phyloP scores from a whole-genome alignment of 2,329 filamentous ascomycete genomes.

The Chrysosporium keratinophilum region DNA sequence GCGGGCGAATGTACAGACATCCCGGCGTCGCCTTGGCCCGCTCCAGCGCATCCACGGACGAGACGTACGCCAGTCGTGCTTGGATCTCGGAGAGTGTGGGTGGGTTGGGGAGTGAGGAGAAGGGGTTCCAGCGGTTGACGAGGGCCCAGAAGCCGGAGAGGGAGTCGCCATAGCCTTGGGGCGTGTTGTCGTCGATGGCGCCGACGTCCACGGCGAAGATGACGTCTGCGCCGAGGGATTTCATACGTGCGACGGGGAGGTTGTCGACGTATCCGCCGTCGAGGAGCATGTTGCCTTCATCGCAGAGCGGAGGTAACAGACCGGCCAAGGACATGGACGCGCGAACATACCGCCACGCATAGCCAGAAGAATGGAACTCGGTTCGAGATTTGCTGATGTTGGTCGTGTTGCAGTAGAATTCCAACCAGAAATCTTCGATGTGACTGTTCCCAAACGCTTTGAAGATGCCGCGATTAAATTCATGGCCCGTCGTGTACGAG shows the following conservation, averaged over 20 bases:
- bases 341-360: slow-evolving; percentile 93
- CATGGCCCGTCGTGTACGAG: slow-evolving; percentile 95
- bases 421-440: slow-evolving; percentile 98
- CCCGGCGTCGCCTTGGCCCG: slow-evolving; percentile 82
- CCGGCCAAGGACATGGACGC: slow-evolving; percentile 96
- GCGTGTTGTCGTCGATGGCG: slow-evolving; percentile 78
- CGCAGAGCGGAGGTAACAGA: slow-evolving; percentile 82
- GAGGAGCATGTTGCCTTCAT: slow-evolving; percentile 91
- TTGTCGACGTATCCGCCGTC: slow-evolving; percentile 98
- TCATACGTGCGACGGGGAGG: slow-evolving; percentile 94
- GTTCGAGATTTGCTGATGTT: slow-evolving; percentile 90
- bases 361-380: slow-evolving; percentile 91
- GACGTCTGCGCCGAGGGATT: slow-evolving; percentile 78
- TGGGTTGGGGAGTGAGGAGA: slow-evolving; percentile 78
- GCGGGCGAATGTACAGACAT: slow-evolving; percentile 92
- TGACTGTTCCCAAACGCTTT: slow-evolving; percentile 95
- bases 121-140: slow-evolving; percentile 92
- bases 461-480: slow-evolving; percentile 98
- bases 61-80: slow-evolving; percentile 86
- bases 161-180: slow-evolving; percentile 86
- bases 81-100: slow-evolving; percentile 95
- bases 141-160: slow-evolving; percentile 93
- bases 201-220: slow-evolving; percentile 97
- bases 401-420: slow-evolving; percentile 98
- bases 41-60: slow-evolving; percentile 86